Conservation (phyloP, 108 stramenopile genomes). For the Asterionellopsis glacialis region DNA sequence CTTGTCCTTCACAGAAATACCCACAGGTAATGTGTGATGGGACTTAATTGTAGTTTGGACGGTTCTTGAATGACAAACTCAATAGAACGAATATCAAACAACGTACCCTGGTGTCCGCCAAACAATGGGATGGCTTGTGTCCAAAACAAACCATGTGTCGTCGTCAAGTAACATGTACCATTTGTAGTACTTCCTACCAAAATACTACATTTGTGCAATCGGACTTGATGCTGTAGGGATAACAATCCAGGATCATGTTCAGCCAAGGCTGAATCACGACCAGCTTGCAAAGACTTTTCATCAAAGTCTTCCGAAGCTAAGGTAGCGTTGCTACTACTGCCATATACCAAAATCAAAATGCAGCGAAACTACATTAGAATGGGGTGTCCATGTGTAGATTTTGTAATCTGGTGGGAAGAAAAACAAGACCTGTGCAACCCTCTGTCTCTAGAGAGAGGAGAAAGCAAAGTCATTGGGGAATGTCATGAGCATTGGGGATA, state of each 20-base stretch:
- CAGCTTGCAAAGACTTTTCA: slow-evolving; percentile 15
- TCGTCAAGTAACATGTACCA: slow-evolving; percentile 67
- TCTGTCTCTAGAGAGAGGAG: too few relatives aligned
- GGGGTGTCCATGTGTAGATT: too few relatives aligned
- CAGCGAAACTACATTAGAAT: too few relatives aligned
- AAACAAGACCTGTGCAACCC: too few relatives aligned
- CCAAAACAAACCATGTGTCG: slow-evolving; percentile 57
- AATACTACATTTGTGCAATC: slow-evolving; percentile 61
- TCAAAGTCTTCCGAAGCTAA: slow-evolving; percentile 52
- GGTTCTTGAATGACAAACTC: slow-evolving; percentile 47
- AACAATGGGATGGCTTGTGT: slow-evolving; percentile 68
- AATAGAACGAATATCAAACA: slow-evolving; percentile 56
- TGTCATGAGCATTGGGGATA: too few relatives aligned
- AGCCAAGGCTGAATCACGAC: slow-evolving; percentile 29
- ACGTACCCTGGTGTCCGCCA: slow-evolving; percentile 39
- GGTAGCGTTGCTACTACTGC: slow-evolving; percentile 18
- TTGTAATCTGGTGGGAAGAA: too few relatives aligned
- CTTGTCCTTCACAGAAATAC: slow-evolving; percentile 33
- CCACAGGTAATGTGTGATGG: slow-evolving; percentile 67
- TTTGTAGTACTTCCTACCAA: slow-evolving; percentile 56
- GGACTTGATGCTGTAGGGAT: slow-evolving; percentile 44
- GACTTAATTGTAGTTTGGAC: slow-evolving; percentile 44
- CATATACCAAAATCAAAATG: background rate
- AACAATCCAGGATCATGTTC: slow-evolving; percentile 29
- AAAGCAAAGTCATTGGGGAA: too few relatives aligned